Percentiles rank a stretch among this genome's conserved stretches.
These are phyloP conservation scores for Cyclocybe aegerita DNA, from an alignment of 768 basidiomycete genomes.

Conservation along the genomic window DNA sequence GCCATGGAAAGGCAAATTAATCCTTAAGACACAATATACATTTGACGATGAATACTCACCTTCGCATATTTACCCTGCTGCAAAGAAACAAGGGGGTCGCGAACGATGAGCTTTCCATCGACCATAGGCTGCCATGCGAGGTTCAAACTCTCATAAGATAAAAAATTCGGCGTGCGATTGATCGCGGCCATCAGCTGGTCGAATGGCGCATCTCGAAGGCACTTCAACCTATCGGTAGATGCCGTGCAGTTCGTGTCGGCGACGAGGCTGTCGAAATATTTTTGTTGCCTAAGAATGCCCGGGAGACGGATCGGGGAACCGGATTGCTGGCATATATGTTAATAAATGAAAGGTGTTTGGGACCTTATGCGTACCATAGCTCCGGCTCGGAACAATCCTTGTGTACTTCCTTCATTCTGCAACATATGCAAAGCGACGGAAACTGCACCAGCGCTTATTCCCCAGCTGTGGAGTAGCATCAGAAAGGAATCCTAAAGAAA, in stretches of 20 bases:
- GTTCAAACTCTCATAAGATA: constrained; percentile 26
- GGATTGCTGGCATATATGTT: constrained; percentile 13
- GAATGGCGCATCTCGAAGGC: constrained; percentile 31
- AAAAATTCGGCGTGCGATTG: constrained; percentile 28
- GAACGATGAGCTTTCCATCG: constrained; percentile 34
- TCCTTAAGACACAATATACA: not conserved
- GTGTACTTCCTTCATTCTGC: constrained; percentile 22
- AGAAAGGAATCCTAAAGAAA: not conserved
- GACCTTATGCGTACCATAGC: constrained; percentile 27
- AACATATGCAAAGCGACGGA: constrained; percentile 36
- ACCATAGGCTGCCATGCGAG: constrained; percentile 33
- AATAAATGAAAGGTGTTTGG: not conserved
- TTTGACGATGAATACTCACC: constrained; percentile 8
- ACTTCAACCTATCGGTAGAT: constrained; percentile 26
- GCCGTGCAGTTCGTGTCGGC: constrained; percentile 26
- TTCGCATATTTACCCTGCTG: constrained; percentile 29
- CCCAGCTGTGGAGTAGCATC: constrained; percentile 26
- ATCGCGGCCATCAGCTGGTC: constrained; percentile 29
- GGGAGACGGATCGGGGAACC: constrained; percentile 12
- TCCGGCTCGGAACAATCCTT: constrained; percentile 31
- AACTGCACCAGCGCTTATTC: constrained; percentile 44
- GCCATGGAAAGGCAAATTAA: constrained; percentile 2
- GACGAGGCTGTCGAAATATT: constrained; percentile 28
- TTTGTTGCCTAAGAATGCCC: constrained; percentile 13
- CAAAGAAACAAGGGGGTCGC: constrained; percentile 24